Conservation (phyloP, 441 rosid species). For the Euphorbia schlechtendalii region DNA sequence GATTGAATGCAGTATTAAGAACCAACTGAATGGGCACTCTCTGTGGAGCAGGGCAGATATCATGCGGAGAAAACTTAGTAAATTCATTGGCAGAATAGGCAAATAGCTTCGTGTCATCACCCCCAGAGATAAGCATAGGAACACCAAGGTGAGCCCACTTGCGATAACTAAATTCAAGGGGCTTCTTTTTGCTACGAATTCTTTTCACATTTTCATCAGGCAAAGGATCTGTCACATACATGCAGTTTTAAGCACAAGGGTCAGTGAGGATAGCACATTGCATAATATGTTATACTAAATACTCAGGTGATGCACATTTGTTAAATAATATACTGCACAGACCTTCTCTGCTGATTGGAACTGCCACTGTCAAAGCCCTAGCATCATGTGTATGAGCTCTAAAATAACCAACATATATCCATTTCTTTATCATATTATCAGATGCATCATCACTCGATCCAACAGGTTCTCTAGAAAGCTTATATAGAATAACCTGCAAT, state of each 20-base stretch:
- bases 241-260: constrained; percentile 12
- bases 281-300: too few relatives aligned
- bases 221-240: constrained; percentile 43
- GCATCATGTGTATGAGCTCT: constrained; percentile 95
- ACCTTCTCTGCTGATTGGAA: constrained; percentile 81
- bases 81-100: constrained; percentile 83
- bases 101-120: constrained; percentile 93
- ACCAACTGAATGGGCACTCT: constrained; percentile 75
- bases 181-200: constrained; percentile 47
- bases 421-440: constrained; percentile 45
- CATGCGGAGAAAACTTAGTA: constrained; percentile 90
- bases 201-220: constrained; percentile 46
- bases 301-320: not conserved
- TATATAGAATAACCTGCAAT: constrained; percentile 72
- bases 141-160: constrained; percentile 89
- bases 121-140: constrained; percentile 94
- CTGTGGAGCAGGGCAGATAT: constrained; percentile 96
- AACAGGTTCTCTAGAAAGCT: constrained; percentile 41
- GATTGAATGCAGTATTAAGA: constrained; percentile 44
- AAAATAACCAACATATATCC: constrained; percentile 76
- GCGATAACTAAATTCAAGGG: constrained; percentile 52
- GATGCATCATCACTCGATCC: constrained; percentile 32
- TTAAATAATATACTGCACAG: constrained; percentile 24
- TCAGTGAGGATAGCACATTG: too few relatives aligned
- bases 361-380: constrained; percentile 80